Base-by-base conservation (phyloP, 2,329 filamentous ascomycete genomes). In the Aspergillus sp. region DNA sequence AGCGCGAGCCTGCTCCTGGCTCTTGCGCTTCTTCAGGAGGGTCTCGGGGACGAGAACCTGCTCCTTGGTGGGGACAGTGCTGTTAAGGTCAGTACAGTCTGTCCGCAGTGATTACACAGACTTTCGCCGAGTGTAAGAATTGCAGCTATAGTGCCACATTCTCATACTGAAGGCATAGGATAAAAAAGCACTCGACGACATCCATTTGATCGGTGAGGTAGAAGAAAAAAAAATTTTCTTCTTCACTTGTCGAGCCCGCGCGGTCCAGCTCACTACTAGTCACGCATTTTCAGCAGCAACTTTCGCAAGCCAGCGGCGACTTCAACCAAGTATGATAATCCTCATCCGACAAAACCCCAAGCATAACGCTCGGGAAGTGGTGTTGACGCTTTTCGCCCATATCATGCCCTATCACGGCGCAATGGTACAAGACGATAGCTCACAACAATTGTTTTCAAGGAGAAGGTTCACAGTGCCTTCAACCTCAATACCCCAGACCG, bases 1-100 rank as follows among this genome's bases (percentile, higher is more conserved):
- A 81, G 95, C 93, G 81, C 93, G 91, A 80, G 93, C 92, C 89
- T 97, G 96, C 89, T 99, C 95, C 85, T 97, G 94, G 82, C 88
- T 92, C 92, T 99, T 99, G 86, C 95, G 91, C 92, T 99, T 99
- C 91, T 99, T 99, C 82, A 99, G 88, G 77, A 99, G 91, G 75
- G 95, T 99, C 91, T 99, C 95, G 73, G 95, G 95, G 79, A 98
- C 92, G 81, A 98, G 86, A 81, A 99, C 88, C 82, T 98, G 90
- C 82, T 97, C 91, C 82, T 93, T 84, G 81, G 92, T 96, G 72
- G 95, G 92, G 78, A 96, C 91, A 83, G 88, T 88, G 84, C 92
- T 96, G 78, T 77, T 78, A 68, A 78, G 75, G 80, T 87, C 80
- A 91, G 88, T 90, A 91, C 88, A 91, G 89, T 91, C 88, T 87